Conservation (phyloP, 108 stramenopile genomes). For the Asterionellopsis glacialis region DNA sequence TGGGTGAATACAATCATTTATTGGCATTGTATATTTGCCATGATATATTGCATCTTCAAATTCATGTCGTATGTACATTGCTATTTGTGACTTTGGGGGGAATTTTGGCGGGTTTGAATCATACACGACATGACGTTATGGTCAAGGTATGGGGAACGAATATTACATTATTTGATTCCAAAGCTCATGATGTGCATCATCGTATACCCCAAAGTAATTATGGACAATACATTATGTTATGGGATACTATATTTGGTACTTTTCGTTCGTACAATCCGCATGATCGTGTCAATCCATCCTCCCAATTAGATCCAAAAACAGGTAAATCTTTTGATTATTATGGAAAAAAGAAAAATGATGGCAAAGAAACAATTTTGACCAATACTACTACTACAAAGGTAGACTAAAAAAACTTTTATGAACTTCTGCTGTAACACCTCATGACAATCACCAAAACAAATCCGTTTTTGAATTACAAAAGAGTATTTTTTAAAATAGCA, state of each 20-base stretch:
- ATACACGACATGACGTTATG: slow-evolving; percentile 87
- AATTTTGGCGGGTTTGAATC: slow-evolving; percentile 92
- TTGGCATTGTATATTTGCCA: slow-evolving; percentile 61
- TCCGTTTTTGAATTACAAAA: no score
- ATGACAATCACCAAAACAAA: no score
- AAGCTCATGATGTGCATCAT: slow-evolving; percentile 96
- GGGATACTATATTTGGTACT: slow-evolving; percentile 89
- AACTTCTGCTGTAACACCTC: no score
- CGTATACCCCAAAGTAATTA: slow-evolving; percentile 94
- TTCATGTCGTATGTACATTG: slow-evolving; percentile 48
- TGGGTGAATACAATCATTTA: slow-evolving; percentile 97
- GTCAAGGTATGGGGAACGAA: slow-evolving; percentile 22
- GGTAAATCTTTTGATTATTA: slow-evolving; percentile 30
- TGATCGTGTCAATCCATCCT: slow-evolving; percentile 72
- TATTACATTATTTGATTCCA: slow-evolving; percentile 77
- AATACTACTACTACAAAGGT: no score
- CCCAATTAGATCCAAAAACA: slow-evolving; percentile 71
- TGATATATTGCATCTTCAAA: slow-evolving; percentile 26
- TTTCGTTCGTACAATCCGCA: slow-evolving; percentile 68
- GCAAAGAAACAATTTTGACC: no score
- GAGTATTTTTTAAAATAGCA: no score
- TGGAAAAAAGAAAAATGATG: no score
- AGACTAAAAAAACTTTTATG: no score
- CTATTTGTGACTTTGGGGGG: slow-evolving; percentile 82
- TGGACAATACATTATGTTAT: slow-evolving; percentile 96